Conservation (phyloP, 805 yeast species). For the Kodamaea lidongshanica region DNA sequence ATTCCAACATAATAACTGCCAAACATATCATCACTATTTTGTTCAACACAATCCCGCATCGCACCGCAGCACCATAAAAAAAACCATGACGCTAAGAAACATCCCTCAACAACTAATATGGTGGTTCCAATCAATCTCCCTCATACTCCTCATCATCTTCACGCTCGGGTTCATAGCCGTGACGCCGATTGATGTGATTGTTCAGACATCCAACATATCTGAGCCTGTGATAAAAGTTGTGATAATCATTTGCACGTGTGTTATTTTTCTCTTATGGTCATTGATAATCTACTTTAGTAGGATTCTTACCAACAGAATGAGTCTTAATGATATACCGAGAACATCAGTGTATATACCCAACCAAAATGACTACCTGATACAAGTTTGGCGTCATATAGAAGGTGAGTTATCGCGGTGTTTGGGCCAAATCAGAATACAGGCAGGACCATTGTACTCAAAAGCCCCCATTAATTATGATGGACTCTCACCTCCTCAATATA, state of each 20-base stretch:
- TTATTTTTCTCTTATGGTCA: conserved; percentile 47
- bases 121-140: conserved; percentile 44
- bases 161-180: conserved; percentile 57
- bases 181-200: conserved; percentile 74
- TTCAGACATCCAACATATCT: conserved; percentile 47
- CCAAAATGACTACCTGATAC: conserved; percentile 42
- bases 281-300: conserved; percentile 53
- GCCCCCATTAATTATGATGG: conserved; percentile 33
- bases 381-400: conserved; percentile 21
- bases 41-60: conserved; percentile 1
- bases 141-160: conserved; percentile 29
- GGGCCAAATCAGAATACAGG: conserved; percentile 24
- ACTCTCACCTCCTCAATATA: conserved; percentile 35
- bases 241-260: conserved; percentile 70
- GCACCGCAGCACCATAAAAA: not conserved
- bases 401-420: conserved; percentile 21
- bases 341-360: conserved; percentile 62
- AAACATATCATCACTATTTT: too few species aligned
- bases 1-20: too few species aligned
- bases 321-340: conserved; percentile 67
- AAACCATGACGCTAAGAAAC: conserved; percentile 8
- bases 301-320: conserved; percentile 48
- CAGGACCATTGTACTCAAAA: conserved; percentile 30
- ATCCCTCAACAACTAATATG: conserved; percentile 17
- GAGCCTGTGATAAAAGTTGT: conserved; percentile 69